A percentile compares a stretch with the other conserved stretches of the same genome.
phyloP scores from a whole-genome alignment of 2,329 filamentous ascomycete species.

The Eurotiales sp. region DNA sequence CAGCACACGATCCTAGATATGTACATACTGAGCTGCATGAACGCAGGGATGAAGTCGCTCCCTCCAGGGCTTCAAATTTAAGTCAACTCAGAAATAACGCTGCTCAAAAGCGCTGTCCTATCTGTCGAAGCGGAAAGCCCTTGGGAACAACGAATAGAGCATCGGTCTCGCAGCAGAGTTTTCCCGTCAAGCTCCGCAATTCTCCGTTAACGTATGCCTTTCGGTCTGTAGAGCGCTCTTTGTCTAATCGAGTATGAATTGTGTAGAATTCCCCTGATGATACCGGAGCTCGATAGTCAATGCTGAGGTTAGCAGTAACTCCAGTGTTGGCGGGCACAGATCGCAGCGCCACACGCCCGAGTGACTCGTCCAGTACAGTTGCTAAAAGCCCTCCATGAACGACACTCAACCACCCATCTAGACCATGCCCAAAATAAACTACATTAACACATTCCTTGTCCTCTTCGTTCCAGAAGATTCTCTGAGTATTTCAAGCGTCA shows the following conservation, averaged over 20 bases:
- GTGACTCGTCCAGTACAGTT: conserved; percentile 65
- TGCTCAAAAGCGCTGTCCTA: conserved; percentile 39
- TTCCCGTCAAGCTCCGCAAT: conserved; percentile 44
- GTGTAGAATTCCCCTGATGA: conserved; percentile 61
- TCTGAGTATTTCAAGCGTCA: conserved; percentile 40
- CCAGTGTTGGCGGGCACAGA: conserved; percentile 49
- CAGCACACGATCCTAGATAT: not conserved
- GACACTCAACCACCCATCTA: conserved; percentile 67
- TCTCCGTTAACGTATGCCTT: conserved; percentile 36
- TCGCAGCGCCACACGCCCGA: conserved; percentile 59
- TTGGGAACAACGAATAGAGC: conserved; percentile 59
- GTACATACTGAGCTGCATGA: not conserved
- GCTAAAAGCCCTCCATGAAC: conserved; percentile 69
- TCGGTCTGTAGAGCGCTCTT: conserved; percentile 34
- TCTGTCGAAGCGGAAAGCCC: conserved; percentile 38
- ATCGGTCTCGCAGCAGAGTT: conserved; percentile 56
- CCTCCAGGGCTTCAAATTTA: not conserved
- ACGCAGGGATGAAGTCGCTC: not conserved
- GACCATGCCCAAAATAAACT: conserved; percentile 63
- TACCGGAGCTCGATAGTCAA: conserved; percentile 62
- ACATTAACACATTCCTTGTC: conserved; percentile 59
- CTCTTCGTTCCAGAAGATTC: conserved; percentile 59
- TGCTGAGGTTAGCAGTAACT: conserved; percentile 55
- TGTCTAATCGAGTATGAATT: conserved; percentile 46
- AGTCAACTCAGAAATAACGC: conserved; percentile 11